Percentiles rank a stretch among this genome's conserved stretches.
Conservation (phyloP, 192 early-diverging fungal species). For the Chytriomyces sp. region DNA sequence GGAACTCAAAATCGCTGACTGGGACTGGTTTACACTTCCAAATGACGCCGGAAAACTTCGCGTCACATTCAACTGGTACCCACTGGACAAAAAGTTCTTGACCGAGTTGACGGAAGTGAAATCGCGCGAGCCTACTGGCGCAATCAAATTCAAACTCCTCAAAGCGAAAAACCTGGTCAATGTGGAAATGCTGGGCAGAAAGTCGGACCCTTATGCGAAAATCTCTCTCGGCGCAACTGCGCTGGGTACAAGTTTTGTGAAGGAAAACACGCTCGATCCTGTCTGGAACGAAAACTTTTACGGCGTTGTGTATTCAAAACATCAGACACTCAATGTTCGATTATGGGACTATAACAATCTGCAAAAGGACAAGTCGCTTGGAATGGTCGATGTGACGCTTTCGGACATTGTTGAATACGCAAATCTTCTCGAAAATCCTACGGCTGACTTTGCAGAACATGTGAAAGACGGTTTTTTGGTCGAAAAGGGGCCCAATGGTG, state of each 20-base stretch:
- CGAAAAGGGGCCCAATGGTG: neutral
- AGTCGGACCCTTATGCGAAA: slow-evolving; percentile 91
- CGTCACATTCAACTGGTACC: slow-evolving; percentile 78
- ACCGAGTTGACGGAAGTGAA: slow-evolving; percentile 52
- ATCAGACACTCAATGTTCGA: slow-evolving; percentile 76
- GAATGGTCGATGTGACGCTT: slow-evolving; percentile 58
- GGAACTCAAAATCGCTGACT: slow-evolving; percentile 27
- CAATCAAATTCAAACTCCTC: slow-evolving; percentile 77
- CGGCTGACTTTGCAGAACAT: slow-evolving; percentile 31
- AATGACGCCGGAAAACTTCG: slow-evolving; percentile 61
- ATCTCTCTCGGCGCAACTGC: slow-evolving; percentile 65
- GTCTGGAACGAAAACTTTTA: slow-evolving; percentile 92
- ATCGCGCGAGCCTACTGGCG: slow-evolving; percentile 69
- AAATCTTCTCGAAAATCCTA: neutral
- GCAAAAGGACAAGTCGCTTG: slow-evolving; percentile 84
- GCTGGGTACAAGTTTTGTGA: slow-evolving; percentile 79
- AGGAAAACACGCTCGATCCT: slow-evolving; percentile 84
- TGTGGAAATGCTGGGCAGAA: slow-evolving; percentile 75
- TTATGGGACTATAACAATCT: slow-evolving; percentile 89
- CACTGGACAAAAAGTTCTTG: slow-evolving; percentile 73
- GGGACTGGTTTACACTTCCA: slow-evolving; percentile 71
- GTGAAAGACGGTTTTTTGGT: slow-evolving; percentile 51
- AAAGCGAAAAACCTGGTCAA: slow-evolving; percentile 81
- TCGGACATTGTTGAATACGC: slow-evolving; percentile 34
- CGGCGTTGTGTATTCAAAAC: slow-evolving; percentile 76